phyloP scores from a whole-genome alignment of 1,139 yeast genomes.

The Eremothecium coryli region DNA sequence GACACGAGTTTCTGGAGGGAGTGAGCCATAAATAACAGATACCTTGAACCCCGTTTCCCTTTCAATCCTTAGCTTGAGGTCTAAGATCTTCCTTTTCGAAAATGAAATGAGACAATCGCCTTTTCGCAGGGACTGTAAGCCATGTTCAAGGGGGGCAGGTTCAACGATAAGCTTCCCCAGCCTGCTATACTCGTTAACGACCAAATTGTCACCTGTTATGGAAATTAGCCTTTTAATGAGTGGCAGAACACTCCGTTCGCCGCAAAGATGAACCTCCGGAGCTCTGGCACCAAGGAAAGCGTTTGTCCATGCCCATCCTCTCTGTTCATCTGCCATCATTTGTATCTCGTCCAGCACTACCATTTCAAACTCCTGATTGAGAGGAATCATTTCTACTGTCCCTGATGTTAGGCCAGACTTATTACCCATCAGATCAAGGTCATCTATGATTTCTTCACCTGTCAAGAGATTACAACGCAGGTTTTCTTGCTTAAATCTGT shows the following conservation, averaged over 20 bases:
- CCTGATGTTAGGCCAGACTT: slow-evolving; percentile 72
- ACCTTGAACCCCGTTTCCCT: slow-evolving; percentile 52
- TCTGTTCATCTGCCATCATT: slow-evolving; percentile 68
- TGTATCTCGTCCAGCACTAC: slow-evolving; percentile 95
- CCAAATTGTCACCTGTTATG: slow-evolving; percentile 72
- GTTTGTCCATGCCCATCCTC: slow-evolving; percentile 96
- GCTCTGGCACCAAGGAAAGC: slow-evolving; percentile 85
- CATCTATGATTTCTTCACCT: slow-evolving; percentile 83
- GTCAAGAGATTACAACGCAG: slow-evolving; percentile 76
- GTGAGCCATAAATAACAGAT: slow-evolving; percentile 88
- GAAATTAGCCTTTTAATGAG: slow-evolving; percentile 48
- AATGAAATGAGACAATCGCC: slow-evolving; percentile 93
- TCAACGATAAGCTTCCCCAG: slow-evolving; percentile 63
- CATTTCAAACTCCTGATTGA: slow-evolving; percentile 60
- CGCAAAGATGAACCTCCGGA: slow-evolving; percentile 82
- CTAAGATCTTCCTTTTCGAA: slow-evolving; percentile 61
- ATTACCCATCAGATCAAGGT: slow-evolving; percentile 58
- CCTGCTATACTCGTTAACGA: slow-evolving; percentile 59
- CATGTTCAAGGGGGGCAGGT: slow-evolving; percentile 31
- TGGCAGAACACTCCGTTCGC: slow-evolving; percentile 76
- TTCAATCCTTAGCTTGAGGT: slow-evolving; percentile 59
- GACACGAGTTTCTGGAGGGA: slow-evolving; percentile 91
- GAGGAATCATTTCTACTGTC: slow-evolving; percentile 87
- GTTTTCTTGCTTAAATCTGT: slow-evolving; percentile 58
- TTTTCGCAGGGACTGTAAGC: slow-evolving; percentile 35